Conservation (phyloP, 2,329 filamentous ascomycete genomes). For the Exophiala aquamarina region DNA sequence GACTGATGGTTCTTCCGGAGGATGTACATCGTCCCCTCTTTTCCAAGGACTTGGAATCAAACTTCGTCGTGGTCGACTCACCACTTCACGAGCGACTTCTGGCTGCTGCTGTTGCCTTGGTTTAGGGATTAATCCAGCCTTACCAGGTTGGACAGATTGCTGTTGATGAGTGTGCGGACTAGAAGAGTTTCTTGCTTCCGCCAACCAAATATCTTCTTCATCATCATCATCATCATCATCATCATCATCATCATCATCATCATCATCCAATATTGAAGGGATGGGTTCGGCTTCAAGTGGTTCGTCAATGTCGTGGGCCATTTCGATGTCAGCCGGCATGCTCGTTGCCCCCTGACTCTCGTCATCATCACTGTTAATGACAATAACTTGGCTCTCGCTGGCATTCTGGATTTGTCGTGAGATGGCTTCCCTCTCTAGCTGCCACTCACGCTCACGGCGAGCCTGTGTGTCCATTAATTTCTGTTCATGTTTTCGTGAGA, state of each 20-base stretch:
- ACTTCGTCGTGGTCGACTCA: constrained; percentile 23
- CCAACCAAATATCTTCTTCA: constrained; percentile 49
- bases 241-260: constrained; percentile 12
- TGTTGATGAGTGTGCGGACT: constrained; percentile 31
- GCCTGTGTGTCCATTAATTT: constrained; percentile 17
- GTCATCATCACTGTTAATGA: constrained; percentile 43
- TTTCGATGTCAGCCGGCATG: neutral
- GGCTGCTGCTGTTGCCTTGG: constrained; percentile 5
- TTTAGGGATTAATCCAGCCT: constrained; percentile 2
- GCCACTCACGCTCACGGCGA: constrained; percentile 42
- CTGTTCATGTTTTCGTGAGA: neutral
- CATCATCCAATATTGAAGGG: constrained; percentile 1
- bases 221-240: constrained; percentile 30
- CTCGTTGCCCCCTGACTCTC: constrained; percentile 16
- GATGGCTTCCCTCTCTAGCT: constrained; percentile 45
- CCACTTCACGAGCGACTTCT: constrained; percentile 24
- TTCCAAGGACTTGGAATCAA: constrained; percentile 36
- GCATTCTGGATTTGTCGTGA: constrained; percentile 45
- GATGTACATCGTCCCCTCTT: constrained; percentile 29
- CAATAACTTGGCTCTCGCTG: constrained; percentile 43
- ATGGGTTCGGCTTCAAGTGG: neutral
- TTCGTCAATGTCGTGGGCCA: neutral
- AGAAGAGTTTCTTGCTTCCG: constrained; percentile 39
- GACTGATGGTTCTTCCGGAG: constrained; percentile 20
- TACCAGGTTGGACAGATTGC: neutral